Conservation (phyloP, 2,329 filamentous ascomycete species). For the Fusarium pininemorale region DNA sequence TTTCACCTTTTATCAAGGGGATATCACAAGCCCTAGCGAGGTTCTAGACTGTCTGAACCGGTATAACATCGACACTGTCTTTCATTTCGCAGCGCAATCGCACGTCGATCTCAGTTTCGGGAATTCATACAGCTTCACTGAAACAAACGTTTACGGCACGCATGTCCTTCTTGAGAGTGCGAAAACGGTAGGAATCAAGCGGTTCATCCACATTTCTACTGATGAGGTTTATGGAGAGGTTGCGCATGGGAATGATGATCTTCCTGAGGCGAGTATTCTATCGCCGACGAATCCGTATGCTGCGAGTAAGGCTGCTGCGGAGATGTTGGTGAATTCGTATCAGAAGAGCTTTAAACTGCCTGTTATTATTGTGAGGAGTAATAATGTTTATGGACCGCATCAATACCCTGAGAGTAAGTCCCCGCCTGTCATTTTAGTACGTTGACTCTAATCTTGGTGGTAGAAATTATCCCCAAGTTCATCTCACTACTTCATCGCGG, state of each 20-base stretch:
- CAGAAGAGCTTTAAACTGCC: constrained; percentile 84
- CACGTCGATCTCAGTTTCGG: constrained; percentile 86
- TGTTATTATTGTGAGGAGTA: constrained; percentile 80
- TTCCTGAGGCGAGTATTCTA: constrained; percentile 78
- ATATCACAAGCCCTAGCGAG: constrained; percentile 76
- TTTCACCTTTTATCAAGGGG: constrained; percentile 83
- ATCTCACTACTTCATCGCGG: constrained; percentile 75
- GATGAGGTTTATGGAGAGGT: constrained; percentile 89
- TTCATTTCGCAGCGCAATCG: constrained; percentile 85
- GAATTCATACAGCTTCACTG: constrained; percentile 83
- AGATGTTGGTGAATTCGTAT: constrained; percentile 86
- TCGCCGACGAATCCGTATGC: constrained; percentile 85
- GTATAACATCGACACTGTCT: constrained; percentile 79
- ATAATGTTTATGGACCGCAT: constrained; percentile 87
- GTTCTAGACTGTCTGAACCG: constrained; percentile 76
- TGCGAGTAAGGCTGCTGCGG: constrained; percentile 81
- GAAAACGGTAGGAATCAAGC: constrained; percentile 73
- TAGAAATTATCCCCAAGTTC: constrained; percentile 89
- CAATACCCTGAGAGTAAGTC: constrained; percentile 82
- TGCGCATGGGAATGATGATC: constrained; percentile 73
- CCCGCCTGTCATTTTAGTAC: not conserved
- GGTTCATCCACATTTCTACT: constrained; percentile 84
- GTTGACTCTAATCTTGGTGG: not conserved
- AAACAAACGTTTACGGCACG: constrained; percentile 83
- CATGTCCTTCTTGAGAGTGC: constrained; percentile 82